Evolutionary conservation across 805 yeast genomes (phyloP).

Genomic region (Saccharomyces jurei): DNA sequence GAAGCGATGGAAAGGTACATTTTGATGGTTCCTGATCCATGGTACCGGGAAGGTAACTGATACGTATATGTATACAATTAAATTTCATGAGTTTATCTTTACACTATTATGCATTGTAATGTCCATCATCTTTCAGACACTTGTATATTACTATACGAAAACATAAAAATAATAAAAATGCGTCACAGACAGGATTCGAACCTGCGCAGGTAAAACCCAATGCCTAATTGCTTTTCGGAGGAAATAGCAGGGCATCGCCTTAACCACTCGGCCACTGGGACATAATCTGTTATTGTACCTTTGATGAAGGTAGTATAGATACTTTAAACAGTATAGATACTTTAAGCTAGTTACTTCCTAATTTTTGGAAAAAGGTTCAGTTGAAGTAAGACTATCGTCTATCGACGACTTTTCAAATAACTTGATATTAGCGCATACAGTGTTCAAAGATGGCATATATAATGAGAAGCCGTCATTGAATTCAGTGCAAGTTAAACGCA

Average conservation of each 20-base stretch:
- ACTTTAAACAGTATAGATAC: no score
- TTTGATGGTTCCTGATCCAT: slow-evolving; percentile 80
- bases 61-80: not conserved
- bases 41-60: slow-evolving; percentile 32
- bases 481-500: no score
- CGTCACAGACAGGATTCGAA: slow-evolving; percentile 99
- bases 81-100: not conserved
- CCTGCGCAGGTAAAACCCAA: slow-evolving; percentile 95
- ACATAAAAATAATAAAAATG: no score
- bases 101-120: not conserved
- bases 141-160: no score
- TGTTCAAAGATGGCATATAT: no score
- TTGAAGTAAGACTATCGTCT: no score
- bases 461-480: no score
- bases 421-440: no score
- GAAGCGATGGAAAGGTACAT: slow-evolving; percentile 97
- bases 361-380: no score
- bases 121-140: not conserved
- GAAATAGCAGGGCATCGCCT: slow-evolving; percentile 84
- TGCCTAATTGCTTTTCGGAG: slow-evolving; percentile 52
- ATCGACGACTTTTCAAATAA: no score
- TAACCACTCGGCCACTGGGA: slow-evolving; percentile 89
- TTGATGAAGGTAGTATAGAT: no score
- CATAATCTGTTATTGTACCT: slow-evolving; percentile 11
- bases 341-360: no score